Percentiles rank a stretch among this genome's conserved stretches.
phyloP scores from a whole-genome alignment of 331 rosid species.

The Spiraea crenata region DNA sequence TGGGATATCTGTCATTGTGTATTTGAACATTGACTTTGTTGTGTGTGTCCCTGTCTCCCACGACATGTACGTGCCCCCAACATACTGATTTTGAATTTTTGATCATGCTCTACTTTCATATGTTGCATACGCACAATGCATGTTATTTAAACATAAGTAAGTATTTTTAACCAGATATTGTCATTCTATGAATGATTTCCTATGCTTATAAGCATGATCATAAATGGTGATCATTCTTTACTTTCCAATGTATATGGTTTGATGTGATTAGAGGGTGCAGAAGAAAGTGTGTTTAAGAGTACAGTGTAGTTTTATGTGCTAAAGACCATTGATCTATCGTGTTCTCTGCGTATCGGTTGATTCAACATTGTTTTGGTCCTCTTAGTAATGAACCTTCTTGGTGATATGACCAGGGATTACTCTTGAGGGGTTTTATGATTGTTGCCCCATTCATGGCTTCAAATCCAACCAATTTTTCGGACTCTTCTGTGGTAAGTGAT shows the following conservation, averaged over 20 bases:
- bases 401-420: constrained; percentile 37
- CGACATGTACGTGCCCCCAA: constrained; percentile 42
- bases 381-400: constrained; percentile 11
- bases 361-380: constrained; percentile 13
- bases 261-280: neutral
- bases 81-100: constrained; percentile 19
- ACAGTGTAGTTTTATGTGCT: neutral
- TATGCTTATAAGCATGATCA: neutral
- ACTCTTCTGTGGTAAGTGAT: constrained; percentile 44
- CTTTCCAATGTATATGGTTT: no score
- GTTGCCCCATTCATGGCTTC: constrained; percentile 39
- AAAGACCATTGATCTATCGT: neutral
- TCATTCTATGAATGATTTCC: neutral
- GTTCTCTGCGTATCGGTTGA: constrained; percentile 5
- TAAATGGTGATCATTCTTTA: no score
- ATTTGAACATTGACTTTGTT: constrained; percentile 30
- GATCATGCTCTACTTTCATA: constrained; percentile 7
- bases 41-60: constrained; percentile 13
- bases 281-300: neutral
- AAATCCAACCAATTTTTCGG: constrained; percentile 43
- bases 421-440: constrained; percentile 42
- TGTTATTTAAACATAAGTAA: neutral
- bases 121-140: neutral
- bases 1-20: neutral
- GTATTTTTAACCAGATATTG: neutral